phyloP scores from a whole-genome alignment of 345 rosid genomes.

The Brassica cretica region DNA sequence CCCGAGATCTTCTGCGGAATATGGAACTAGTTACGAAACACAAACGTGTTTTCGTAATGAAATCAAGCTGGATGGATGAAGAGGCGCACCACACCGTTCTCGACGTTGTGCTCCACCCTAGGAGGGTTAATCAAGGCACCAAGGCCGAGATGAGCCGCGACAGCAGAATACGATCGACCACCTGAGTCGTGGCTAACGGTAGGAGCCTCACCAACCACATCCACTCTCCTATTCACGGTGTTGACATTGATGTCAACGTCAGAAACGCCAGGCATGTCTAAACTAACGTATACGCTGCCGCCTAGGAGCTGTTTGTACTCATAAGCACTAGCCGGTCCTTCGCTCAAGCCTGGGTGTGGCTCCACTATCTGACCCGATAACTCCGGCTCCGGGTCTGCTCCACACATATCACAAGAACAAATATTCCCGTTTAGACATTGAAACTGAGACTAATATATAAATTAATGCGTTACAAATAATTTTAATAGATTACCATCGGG shows the following conservation, averaged over 20 bases:
- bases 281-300: constrained; percentile 24
- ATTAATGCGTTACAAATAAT: neutral
- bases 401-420: neutral
- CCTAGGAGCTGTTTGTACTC: constrained; percentile 21
- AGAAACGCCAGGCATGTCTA: constrained; percentile 34
- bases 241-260: neutral
- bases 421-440: neutral
- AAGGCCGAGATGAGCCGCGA: neutral
- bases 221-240: neutral
- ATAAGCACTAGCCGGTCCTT: constrained; percentile 14
- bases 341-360: constrained; percentile 8
- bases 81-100: constrained; percentile 23
- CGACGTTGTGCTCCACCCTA: neutral
- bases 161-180: constrained; percentile 10
- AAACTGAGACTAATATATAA: neutral
- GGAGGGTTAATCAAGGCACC: neutral
- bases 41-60: neutral
- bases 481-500: neutral
- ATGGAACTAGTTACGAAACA: neutral
- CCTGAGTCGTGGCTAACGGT: constrained; percentile 12
- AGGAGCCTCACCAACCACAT: constrained; percentile 19
- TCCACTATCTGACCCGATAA: neutral
- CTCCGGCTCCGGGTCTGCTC: constrained; percentile 1
- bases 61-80: constrained; percentile 19
- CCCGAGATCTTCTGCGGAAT: neutral